phyloP scores from a whole-genome alignment of 768 basidiomycete genomes.

The Termitomyces sp. region DNA sequence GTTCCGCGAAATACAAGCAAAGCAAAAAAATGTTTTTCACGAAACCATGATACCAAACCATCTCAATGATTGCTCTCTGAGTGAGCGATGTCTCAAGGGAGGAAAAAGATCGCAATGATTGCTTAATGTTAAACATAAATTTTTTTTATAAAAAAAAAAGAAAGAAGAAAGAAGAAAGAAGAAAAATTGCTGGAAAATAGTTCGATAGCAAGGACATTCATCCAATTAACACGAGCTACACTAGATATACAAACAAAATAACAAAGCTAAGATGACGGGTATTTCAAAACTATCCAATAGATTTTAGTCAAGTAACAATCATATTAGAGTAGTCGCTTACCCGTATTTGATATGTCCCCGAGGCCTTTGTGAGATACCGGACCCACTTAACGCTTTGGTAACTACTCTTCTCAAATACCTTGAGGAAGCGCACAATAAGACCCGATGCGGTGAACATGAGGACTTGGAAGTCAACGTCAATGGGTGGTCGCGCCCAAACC shows the following conservation, averaged over 20 bases:
- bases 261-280: neutral
- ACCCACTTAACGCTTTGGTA: slow-evolving; percentile 98
- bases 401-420: slow-evolving; percentile 94
- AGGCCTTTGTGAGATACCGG: slow-evolving; percentile 89
- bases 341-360: slow-evolving; percentile 89
- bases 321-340: slow-evolving; percentile 41
- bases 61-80: too few relatives aligned
- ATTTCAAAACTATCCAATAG: slow-evolving; percentile 4
- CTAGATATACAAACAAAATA: neutral
- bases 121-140: too few relatives aligned
- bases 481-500: slow-evolving; percentile 97
- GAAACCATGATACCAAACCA: too few relatives aligned
- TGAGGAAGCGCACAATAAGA: slow-evolving; percentile 92
- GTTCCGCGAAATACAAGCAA: too few relatives aligned
- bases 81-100: too few relatives aligned
- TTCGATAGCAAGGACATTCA: neutral
- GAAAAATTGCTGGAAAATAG: neutral
- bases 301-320: neutral
- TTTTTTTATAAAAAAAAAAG: too few relatives aligned
- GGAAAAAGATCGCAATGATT: too few relatives aligned
- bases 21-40: too few relatives aligned
- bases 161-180: neutral
- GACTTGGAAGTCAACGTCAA: slow-evolving; percentile 98
- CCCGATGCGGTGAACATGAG: slow-evolving; percentile 99
- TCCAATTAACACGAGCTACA: neutral